A percentile compares a stretch with the other conserved stretches of the same genome.
Evolutionary conservation across 192 early-diverging fungal genomes (phyloP).

Genomic region (Powellomyces hirtus): DNA sequence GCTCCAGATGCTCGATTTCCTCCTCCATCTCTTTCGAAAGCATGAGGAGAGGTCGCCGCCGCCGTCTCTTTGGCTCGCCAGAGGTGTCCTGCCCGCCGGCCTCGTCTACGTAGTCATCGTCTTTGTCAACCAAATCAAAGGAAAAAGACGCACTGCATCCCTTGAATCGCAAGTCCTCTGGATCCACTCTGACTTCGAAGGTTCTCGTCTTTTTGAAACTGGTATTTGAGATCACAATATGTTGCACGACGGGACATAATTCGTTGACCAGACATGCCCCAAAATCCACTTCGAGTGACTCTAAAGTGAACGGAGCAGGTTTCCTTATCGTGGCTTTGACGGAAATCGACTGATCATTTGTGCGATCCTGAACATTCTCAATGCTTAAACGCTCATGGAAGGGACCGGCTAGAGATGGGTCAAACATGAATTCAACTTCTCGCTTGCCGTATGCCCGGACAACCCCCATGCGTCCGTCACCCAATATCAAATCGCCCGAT

Average conservation of each 20-base stretch:
- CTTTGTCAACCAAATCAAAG: conserved; percentile 62
- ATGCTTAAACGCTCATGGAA: conserved; percentile 85
- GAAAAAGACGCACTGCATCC: conserved; percentile 54
- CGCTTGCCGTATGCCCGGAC: conserved; percentile 87
- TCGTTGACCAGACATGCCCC: conserved; percentile 64
- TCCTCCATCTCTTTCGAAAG: conserved; percentile 79
- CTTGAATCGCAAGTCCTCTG: conserved; percentile 66
- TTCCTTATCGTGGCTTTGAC: conserved; percentile 91
- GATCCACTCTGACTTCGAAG: conserved; percentile 75
- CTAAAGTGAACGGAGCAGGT: conserved; percentile 83
- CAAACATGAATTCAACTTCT: conserved; percentile 91
- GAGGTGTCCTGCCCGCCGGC: conserved; percentile 1
- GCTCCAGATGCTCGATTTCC: conserved; percentile 93
- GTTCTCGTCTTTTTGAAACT: conserved; percentile 70
- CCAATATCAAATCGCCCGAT: conserved; percentile 84
- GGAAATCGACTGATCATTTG: conserved; percentile 72
- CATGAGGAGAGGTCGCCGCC: conserved; percentile 35
- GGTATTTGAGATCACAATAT: conserved; percentile 79
- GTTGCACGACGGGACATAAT: conserved; percentile 47
- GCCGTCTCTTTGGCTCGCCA: conserved; percentile 12
- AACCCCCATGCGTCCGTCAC: conserved; percentile 77
- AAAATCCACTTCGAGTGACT: conserved; percentile 72
- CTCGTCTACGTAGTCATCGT: conserved; percentile 49
- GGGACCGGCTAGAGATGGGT: conserved; percentile 81
- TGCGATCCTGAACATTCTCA: conserved; percentile 84